Conservation (phyloP, 73 alveolate species). For the Uronychia setigera region DNA sequence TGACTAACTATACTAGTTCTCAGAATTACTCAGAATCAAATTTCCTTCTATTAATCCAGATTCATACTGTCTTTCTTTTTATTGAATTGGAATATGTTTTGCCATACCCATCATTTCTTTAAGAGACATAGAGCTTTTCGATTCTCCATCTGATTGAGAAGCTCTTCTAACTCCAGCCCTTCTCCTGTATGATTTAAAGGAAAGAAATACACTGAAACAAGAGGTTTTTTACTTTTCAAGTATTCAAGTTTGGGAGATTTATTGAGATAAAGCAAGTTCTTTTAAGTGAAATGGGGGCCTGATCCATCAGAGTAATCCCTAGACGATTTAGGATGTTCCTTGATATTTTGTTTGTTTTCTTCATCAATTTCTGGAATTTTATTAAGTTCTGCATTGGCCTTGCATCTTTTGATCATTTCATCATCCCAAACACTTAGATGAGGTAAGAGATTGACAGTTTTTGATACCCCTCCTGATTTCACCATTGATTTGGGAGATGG, state of each 20-base stretch:
- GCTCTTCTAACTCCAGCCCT: too few relatives aligned
- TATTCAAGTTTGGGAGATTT: constrained; percentile 7
- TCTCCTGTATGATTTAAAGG: too few relatives aligned
- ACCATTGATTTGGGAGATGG: constrained; percentile 51
- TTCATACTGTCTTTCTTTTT: too few relatives aligned
- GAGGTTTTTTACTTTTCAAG: neutral
- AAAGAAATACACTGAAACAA: too few relatives aligned
- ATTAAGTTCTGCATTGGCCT: neutral
- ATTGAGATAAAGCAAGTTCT: neutral
- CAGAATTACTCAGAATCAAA: neutral
- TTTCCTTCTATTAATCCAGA: neutral
- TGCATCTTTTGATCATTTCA: neutral
- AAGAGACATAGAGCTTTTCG: constrained; percentile 1
- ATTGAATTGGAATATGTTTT: neutral
- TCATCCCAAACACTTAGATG: neutral
- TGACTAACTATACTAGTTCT: neutral
- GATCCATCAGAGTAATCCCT: neutral
- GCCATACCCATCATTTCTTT: too few relatives aligned
- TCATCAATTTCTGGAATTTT: neutral
- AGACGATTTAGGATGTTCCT: neutral
- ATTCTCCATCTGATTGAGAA: neutral
- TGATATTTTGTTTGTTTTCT: neutral
- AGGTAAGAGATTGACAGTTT: constrained; percentile 52
- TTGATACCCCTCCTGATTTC: constrained; percentile 33
- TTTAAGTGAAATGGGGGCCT: neutral